These are phyloP conservation scores for Pisolithus tinctorius DNA, from an alignment of 768 basidiomycete species.

Conservation along the genomic window DNA sequence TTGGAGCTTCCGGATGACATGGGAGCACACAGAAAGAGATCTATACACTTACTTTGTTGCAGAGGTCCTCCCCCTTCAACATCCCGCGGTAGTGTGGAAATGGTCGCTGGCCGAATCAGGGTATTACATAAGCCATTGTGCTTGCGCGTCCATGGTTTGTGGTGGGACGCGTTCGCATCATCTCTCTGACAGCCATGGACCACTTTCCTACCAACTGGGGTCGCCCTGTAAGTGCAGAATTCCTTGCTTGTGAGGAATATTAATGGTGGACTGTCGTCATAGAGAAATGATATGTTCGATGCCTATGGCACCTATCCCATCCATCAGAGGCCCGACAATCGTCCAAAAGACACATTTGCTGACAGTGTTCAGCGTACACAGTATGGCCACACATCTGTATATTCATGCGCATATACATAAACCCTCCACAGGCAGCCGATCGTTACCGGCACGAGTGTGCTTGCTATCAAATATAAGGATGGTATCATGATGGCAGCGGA, in stretches of 20 bases:
- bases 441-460: conserved; percentile 94
- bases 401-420: neutral
- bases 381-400: conserved; percentile 32
- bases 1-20: too few relatives aligned
- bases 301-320: conserved; percentile 73
- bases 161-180: too few relatives aligned
- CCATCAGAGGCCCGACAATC: conserved; percentile 48
- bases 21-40: too few relatives aligned
- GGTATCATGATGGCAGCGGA: conserved; percentile 99
- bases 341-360: conserved; percentile 48
- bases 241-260: too few relatives aligned
- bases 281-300: conserved; percentile 76
- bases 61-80: too few relatives aligned
- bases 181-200: conserved; percentile 45
- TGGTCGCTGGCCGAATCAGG: too few relatives aligned
- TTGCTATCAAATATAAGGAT: conserved; percentile 91
- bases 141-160: too few relatives aligned
- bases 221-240: conserved; percentile 49
- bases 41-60: too few relatives aligned
- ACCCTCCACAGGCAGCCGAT: conserved; percentile 66
- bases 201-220: conserved; percentile 86
- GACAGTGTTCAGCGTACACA: conserved; percentile 76
- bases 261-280: neutral
- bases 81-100: too few relatives aligned
- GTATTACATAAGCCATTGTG: too few relatives aligned